Conservation (phyloP, 768 basidiomycete genomes). For the Rickenella mellea region DNA sequence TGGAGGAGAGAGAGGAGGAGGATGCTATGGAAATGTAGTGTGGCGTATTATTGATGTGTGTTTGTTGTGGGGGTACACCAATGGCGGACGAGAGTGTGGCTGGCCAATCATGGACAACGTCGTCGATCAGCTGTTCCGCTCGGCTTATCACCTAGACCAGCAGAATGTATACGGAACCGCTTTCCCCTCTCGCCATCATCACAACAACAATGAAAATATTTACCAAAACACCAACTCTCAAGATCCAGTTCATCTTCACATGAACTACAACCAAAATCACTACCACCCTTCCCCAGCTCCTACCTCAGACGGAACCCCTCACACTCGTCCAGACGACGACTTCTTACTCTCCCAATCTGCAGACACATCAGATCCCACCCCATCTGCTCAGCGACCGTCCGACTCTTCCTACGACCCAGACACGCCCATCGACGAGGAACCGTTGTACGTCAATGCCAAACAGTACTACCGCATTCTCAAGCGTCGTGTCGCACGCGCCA, state of each 20-base stretch:
- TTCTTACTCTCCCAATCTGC: slow-evolving; percentile 23
- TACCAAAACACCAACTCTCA: too few species aligned
- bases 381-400: slow-evolving; percentile 1
- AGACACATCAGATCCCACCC: too few species aligned
- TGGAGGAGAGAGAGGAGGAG: slow-evolving; percentile 1
- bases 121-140: slow-evolving; percentile 54
- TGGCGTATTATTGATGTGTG: too few species aligned
- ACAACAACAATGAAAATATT: slow-evolving; percentile 14
- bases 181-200: slow-evolving; percentile 20
- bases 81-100: too few species aligned
- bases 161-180: too few species aligned
- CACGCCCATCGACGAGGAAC: slow-evolving; percentile 76
- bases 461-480: slow-evolving; percentile 99
- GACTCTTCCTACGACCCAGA: slow-evolving; percentile 13
- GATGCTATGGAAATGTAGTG: neutral
- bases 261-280: slow-evolving; percentile 9
- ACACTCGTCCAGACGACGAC: slow-evolving; percentile 19
- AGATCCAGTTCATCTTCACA: too few species aligned
- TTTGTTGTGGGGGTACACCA: too few species aligned
- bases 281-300: slow-evolving; percentile 21
- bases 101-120: slow-evolving; percentile 44
- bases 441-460: slow-evolving; percentile 98
- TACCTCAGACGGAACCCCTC: slow-evolving; percentile 17
- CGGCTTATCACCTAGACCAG: slow-evolving; percentile 42
- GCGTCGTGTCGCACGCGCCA: slow-evolving; percentile 79